phyloP scores from a whole-genome alignment of 2,329 filamentous ascomycete genomes.

The Huntiella abstrusa region DNA sequence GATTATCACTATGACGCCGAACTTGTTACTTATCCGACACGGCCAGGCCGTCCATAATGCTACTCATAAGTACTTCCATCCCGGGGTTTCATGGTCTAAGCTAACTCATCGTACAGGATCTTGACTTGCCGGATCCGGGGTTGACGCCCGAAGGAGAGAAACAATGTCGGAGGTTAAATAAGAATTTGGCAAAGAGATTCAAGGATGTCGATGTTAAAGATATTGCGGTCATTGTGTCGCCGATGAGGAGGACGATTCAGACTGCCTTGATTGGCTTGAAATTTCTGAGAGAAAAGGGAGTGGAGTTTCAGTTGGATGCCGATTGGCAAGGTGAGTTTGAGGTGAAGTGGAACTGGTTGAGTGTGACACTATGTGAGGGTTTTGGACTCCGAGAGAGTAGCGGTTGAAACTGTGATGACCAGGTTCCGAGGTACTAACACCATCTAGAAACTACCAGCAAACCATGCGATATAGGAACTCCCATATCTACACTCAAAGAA shows the following conservation, averaged over 20 bases:
- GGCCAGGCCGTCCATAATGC: conserved; percentile 50
- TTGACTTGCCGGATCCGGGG: conserved; percentile 29
- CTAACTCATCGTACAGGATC: conserved; percentile 22
- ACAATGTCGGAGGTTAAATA: conserved; percentile 28
- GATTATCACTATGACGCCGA: conserved; percentile 27
- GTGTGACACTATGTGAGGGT: neutral
- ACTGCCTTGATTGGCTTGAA: conserved; percentile 39
- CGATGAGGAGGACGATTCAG: conserved; percentile 47
- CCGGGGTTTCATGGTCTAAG: conserved; percentile 13
- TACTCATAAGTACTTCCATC: conserved; percentile 24
- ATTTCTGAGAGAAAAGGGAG: conserved; percentile 35
- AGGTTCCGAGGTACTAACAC: neutral
- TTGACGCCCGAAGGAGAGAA: conserved; percentile 29
- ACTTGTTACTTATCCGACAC: conserved; percentile 71
- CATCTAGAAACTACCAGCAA: conserved; percentile 30
- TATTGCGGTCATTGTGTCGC: conserved; percentile 39
- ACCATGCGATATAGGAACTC: conserved; percentile 43
- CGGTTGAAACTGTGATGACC: neutral
- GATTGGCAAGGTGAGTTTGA: conserved; percentile 40
- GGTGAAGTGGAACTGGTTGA: neutral
- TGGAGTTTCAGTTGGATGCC: conserved; percentile 37
- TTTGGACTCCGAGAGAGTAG: neutral
- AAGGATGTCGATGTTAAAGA: conserved; percentile 17
- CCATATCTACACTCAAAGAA: conserved; percentile 22
- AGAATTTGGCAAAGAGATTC: conserved; percentile 24